Evolutionary conservation across 495 filamentous ascomycete species (phyloP).

Genomic region (Penicillium maclennaniae): DNA sequence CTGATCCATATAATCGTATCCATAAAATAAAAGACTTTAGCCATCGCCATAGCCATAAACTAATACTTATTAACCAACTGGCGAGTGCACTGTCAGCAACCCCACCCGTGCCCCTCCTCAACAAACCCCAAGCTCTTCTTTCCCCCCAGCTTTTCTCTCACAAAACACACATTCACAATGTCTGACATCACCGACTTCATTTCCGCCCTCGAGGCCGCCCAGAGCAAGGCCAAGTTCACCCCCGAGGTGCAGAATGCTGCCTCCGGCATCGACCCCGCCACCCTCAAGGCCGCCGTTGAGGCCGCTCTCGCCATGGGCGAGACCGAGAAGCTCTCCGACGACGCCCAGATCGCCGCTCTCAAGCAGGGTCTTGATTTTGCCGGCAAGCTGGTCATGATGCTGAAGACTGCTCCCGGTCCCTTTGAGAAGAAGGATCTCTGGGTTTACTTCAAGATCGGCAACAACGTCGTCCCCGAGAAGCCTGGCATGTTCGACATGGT

Average conservation of each 20-base stretch:
- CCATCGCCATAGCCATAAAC: background rate
- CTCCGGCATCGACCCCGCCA: constrained; percentile 22
- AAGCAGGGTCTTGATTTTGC: constrained; percentile 36
- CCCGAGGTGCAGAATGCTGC: constrained; percentile 31
- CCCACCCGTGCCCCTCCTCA: constrained; percentile 21
- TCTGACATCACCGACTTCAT: constrained; percentile 30
- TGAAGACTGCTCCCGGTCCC: constrained; percentile 44
- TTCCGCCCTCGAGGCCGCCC: constrained; percentile 29
- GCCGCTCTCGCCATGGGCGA: constrained; percentile 18
- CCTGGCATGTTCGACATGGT: constrained; percentile 52
- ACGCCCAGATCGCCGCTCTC: constrained; percentile 17
- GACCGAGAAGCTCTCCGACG: constrained; percentile 16
- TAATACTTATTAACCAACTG: constrained; percentile 21
- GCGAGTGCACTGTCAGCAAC: constrained; percentile 20
- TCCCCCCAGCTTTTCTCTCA: background rate
- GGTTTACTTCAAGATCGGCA: constrained; percentile 56
- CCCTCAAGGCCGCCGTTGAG: constrained; percentile 25
- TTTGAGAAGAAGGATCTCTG: constrained; percentile 56
- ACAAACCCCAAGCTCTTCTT: constrained; percentile 3
- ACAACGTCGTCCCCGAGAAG: constrained; percentile 41
- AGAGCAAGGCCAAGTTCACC: constrained; percentile 31
- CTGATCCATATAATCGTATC: background rate
- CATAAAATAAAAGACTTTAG: too few species aligned
- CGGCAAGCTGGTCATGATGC: constrained; percentile 57
- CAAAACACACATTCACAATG: constrained; percentile 24